These are phyloP conservation scores for Leccinum imitatum DNA, from an alignment of 768 basidiomycete species.

Conservation along the genomic window DNA sequence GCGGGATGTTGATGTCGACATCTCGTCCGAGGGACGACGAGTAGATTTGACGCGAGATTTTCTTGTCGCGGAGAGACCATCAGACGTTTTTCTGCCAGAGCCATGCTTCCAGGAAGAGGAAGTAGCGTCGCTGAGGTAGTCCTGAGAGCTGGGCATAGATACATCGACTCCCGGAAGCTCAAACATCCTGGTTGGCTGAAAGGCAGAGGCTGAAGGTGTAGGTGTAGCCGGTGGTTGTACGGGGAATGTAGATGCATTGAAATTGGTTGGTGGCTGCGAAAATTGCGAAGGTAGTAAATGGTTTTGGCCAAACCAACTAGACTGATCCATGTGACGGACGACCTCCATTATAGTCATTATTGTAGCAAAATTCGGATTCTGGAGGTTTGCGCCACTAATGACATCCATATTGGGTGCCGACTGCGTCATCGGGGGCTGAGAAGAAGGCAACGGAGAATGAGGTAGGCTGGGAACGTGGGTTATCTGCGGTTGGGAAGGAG, in stretches of 20 bases:
- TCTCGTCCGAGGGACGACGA: slow-evolving; percentile 9
- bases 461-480: slow-evolving; percentile 6
- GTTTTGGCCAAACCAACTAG: slow-evolving; percentile 20
- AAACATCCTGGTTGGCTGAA: background rate
- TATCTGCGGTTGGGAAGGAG: slow-evolving; percentile 20
- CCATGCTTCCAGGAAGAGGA: slow-evolving; percentile 6
- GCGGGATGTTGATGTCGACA: slow-evolving; percentile 18
- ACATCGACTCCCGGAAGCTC: background rate
- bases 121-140: background rate
- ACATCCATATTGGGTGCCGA: slow-evolving; percentile 12
- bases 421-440: slow-evolving; percentile 18
- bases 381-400: slow-evolving; percentile 12
- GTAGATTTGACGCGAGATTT: slow-evolving; percentile 7
- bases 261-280: slow-evolving; percentile 18
- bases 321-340: slow-evolving; percentile 30
- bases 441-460: slow-evolving; percentile 15
- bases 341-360: slow-evolving; percentile 34
- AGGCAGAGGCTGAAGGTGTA: slow-evolving; percentile 3
- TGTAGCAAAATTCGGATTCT: slow-evolving; percentile 23
- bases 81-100: slow-evolving; percentile 6
- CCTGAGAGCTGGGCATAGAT: slow-evolving; percentile 7
- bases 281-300: slow-evolving; percentile 18
- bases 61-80: slow-evolving; percentile 8
- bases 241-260: background rate
- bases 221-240: slow-evolving; percentile 5